phyloP scores from a whole-genome alignment of 1,284 basidiomycete genomes.

The Sanguinoderma infundibulare region DNA sequence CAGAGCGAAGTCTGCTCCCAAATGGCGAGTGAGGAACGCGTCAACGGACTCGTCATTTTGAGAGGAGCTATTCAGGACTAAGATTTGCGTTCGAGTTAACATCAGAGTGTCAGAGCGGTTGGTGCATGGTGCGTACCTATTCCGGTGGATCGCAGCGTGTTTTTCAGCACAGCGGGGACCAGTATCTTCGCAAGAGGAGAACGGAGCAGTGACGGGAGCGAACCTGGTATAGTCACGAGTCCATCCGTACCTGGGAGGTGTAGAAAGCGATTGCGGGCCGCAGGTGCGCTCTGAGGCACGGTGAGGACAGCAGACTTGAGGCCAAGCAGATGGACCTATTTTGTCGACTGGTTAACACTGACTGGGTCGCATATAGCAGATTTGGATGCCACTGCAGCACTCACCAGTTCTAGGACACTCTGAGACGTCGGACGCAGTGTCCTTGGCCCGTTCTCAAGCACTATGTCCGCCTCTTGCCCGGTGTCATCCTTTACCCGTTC shows the following conservation, averaged over 20 bases:
- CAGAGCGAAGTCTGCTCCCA: constrained; percentile 75
- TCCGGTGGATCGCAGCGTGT: constrained; percentile 48
- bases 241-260: constrained; percentile 59
- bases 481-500: constrained; percentile 48
- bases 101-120: neutral
- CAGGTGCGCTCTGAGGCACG: constrained; percentile 66
- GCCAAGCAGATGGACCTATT: constrained; percentile 75
- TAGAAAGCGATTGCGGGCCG: constrained; percentile 78
- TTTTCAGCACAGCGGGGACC: constrained; percentile 58
- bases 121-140: constrained; percentile 1
- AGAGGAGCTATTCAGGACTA: constrained; percentile 6
- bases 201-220: constrained; percentile 44
- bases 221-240: constrained; percentile 47
- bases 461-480: constrained; percentile 45
- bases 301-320: constrained; percentile 64
- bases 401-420: constrained; percentile 79
- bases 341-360: neutral
- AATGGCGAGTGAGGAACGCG: constrained; percentile 76
- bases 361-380: too few relatives aligned
- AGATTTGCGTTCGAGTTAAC: neutral
- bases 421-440: constrained; percentile 79
- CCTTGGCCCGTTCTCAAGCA: constrained; percentile 84
- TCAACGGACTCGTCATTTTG: constrained; percentile 82
- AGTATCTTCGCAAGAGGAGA: constrained; percentile 57
- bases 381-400: too few relatives aligned